Conservation (phyloP, 2,329 filamentous ascomycete genomes). For the Geosmithia morbida region DNA sequence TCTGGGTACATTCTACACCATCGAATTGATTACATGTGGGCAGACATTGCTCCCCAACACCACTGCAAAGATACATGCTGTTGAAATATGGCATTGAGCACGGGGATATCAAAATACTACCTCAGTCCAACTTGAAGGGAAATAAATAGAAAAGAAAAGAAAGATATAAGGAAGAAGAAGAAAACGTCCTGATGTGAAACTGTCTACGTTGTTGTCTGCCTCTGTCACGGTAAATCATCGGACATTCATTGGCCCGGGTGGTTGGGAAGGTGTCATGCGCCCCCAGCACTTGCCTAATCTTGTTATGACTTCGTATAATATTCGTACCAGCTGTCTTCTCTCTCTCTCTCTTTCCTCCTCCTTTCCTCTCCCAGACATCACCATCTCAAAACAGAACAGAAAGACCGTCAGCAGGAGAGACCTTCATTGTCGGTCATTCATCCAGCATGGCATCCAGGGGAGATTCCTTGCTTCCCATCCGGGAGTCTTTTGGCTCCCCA, state of each 20-base stretch:
- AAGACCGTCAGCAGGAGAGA: not conserved
- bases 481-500: not conserved
- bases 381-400: not conserved
- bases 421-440: not conserved
- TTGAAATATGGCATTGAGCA: too few species aligned
- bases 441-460: slow-evolving; percentile 7
- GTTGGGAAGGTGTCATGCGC: not conserved
- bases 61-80: too few species aligned
- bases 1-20: too few species aligned
- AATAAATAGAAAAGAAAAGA: not conserved
- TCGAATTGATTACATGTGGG: too few species aligned
- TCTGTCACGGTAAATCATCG: slow-evolving; percentile 1
- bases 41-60: too few species aligned
- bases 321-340: not conserved
- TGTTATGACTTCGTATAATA: not conserved
- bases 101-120: too few species aligned
- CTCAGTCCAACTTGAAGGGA: too few species aligned
- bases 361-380: not conserved
- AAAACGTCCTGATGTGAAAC: too few species aligned
- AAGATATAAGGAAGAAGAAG: too few species aligned
- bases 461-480: not conserved
- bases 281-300: not conserved
- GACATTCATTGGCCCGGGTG: slow-evolving; percentile 1
- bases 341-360: not conserved
- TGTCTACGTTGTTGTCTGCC: not conserved